phyloP scores from a whole-genome alignment of 2,329 filamentous ascomycete species.

The Lasiodiplodia sp. region DNA sequence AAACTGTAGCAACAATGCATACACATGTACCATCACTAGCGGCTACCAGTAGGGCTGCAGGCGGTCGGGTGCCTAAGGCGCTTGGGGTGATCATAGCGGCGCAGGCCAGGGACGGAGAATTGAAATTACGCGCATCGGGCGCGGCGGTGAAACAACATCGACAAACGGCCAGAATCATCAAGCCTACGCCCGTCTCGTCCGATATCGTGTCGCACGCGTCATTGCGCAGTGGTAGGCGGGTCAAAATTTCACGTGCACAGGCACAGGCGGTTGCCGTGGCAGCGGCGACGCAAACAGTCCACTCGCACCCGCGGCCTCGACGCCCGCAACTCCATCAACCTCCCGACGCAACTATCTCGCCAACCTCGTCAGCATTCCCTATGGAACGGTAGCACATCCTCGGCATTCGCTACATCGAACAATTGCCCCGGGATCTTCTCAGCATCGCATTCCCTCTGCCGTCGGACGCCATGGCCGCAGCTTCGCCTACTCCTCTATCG shows the following conservation, averaged over 20 bases:
- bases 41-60: not conserved
- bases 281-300: slow-evolving; percentile 8
- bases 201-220: slow-evolving; percentile 1
- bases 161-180: slow-evolving; percentile 17
- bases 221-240: slow-evolving; percentile 17
- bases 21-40: not conserved
- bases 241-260: slow-evolving; percentile 9
- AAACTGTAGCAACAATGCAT: slow-evolving; percentile 16
- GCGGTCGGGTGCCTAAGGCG: slow-evolving; percentile 4
- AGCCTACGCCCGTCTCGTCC: not conserved
- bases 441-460: slow-evolving; percentile 27
- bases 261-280: slow-evolving; percentile 26
- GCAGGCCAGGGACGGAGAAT: slow-evolving; percentile 15
- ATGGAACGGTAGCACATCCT: slow-evolving; percentile 48
- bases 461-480: slow-evolving; percentile 44
- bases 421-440: slow-evolving; percentile 1
- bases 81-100: slow-evolving; percentile 21
- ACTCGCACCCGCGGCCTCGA: slow-evolving; percentile 34
- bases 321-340: slow-evolving; percentile 35
- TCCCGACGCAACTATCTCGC: slow-evolving; percentile 41
- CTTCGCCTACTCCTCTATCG: slow-evolving; percentile 50
- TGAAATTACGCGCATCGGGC: slow-evolving; percentile 6
- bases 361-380: slow-evolving; percentile 41
- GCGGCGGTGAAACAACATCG: slow-evolving; percentile 7
- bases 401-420: slow-evolving; percentile 46